Percentiles rank a stretch among this genome's conserved stretches.
phyloP scores from a whole-genome alignment of 164 flowering plant genomes.

The Nymphaea thermarum region DNA sequence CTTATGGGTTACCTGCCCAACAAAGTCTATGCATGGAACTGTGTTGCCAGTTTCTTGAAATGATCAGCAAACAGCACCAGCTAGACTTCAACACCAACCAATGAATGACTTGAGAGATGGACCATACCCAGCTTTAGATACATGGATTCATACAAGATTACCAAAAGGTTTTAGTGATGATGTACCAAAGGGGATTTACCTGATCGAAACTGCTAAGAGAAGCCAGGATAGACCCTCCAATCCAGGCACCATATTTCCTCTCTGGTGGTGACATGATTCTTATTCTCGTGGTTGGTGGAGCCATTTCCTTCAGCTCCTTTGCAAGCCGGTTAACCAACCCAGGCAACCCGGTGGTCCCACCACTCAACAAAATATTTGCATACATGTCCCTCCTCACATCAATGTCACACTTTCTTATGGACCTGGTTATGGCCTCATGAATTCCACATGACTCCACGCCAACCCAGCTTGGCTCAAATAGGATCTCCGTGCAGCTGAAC shows the following conservation, averaged over 20 bases:
- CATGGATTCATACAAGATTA: neutral
- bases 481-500: constrained; percentile 14
- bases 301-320: constrained; percentile 11
- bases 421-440: constrained; percentile 11
- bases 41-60: too few relatives aligned
- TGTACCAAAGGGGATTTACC: constrained; percentile 1
- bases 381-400: constrained; percentile 18
- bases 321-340: constrained; percentile 16
- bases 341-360: constrained; percentile 16
- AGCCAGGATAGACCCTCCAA: constrained; percentile 21
- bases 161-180: neutral
- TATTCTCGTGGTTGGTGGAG: constrained; percentile 11
- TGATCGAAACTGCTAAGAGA: constrained; percentile 19
- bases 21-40: too few relatives aligned
- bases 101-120: neutral
- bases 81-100: neutral
- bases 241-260: constrained; percentile 11
- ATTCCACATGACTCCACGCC: constrained; percentile 14
- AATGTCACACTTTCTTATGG: constrained; percentile 15
- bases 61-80: too few relatives aligned
- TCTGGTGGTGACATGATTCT: constrained; percentile 16
- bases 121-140: neutral
- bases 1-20: too few relatives aligned
- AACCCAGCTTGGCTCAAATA: constrained; percentile 12
- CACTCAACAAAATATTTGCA: constrained; percentile 16